Percentiles rank a stretch among this genome's conserved stretches.
Conservation (phyloP, 2,329 filamentous ascomycete genomes). For the Aspergillus pseudonomiae region DNA sequence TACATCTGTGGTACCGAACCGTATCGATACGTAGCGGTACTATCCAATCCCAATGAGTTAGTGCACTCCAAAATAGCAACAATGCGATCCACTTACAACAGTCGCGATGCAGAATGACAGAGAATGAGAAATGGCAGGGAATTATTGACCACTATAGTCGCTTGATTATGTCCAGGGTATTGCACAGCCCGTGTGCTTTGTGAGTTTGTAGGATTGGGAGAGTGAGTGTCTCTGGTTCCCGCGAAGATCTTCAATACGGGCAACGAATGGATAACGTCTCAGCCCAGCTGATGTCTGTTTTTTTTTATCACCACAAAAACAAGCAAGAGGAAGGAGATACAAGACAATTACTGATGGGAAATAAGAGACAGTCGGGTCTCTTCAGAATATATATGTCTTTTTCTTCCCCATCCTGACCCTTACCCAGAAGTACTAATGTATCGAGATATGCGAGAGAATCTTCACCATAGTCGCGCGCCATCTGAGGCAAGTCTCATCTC, state of each 20-base stretch:
- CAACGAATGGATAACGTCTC: too few species aligned
- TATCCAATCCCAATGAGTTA: neutral
- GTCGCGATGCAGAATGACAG: neutral
- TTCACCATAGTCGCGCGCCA: slow-evolving; percentile 19
- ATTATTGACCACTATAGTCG: neutral
- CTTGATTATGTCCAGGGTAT: neutral
- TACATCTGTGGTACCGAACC: slow-evolving; percentile 15
- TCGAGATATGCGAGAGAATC: neutral
- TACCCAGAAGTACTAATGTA: neutral
- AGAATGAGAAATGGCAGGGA: neutral
- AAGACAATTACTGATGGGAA: too few species aligned
- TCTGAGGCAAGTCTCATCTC: slow-evolving; percentile 14
- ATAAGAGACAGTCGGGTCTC: too few species aligned
- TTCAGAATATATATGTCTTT: too few species aligned
- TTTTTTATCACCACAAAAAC: too few species aligned
- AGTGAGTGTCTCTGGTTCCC: too few species aligned
- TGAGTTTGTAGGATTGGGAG: too few species aligned
- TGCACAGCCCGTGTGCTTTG: neutral
- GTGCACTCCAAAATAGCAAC: slow-evolving; percentile 18
- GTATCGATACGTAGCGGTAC: slow-evolving; percentile 13
- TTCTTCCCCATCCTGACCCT: neutral
- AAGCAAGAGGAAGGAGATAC: too few species aligned
- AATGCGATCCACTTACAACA: slow-evolving; percentile 15
- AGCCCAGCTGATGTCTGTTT: too few species aligned
- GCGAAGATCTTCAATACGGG: too few species aligned